These are phyloP conservation scores for Rhodotorula mucilaginosa DNA, from an alignment of 1,284 basidiomycete species.

Conservation along the genomic window DNA sequence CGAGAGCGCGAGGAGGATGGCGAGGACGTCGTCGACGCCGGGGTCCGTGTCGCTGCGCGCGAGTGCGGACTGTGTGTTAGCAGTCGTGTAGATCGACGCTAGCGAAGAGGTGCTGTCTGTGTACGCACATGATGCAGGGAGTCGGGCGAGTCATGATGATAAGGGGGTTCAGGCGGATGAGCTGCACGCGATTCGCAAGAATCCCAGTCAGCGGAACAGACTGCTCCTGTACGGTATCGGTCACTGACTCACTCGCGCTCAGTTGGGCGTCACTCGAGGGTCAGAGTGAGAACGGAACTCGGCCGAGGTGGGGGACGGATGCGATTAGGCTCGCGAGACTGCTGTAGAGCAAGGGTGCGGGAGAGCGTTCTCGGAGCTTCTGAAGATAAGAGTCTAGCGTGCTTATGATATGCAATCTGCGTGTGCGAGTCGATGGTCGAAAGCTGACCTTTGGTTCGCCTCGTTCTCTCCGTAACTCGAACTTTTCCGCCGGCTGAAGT, in stretches of 20 bases:
- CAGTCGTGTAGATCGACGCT: too few species aligned
- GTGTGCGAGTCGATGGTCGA: too few species aligned
- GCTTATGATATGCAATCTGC: too few species aligned
- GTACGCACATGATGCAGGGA: conserved; percentile 23
- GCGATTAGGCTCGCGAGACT: too few species aligned
- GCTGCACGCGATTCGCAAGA: neutral
- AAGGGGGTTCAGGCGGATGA: neutral
- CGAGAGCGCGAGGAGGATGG: conserved; percentile 54
- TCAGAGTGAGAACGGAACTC: neutral
- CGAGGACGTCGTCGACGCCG: conserved; percentile 86
- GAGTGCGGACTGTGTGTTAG: neutral
- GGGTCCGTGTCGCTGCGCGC: conserved; percentile 47
- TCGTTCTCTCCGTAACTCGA: too few species aligned
- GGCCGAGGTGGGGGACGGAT: neutral
- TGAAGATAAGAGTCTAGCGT: too few species aligned
- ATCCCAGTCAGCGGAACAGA: too few species aligned
- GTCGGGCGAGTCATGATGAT: neutral
- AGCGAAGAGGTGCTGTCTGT: too few species aligned
- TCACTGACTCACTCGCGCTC: too few species aligned
- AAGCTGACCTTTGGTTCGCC: too few species aligned
- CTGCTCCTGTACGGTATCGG: too few species aligned
- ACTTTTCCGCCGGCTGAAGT: too few species aligned
- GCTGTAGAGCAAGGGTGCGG: neutral
- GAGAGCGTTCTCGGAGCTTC: neutral
- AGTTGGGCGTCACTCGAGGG: neutral